Percentiles rank a stretch among this genome's conserved stretches.
Evolutionary conservation across 2,329 filamentous ascomycete species (phyloP).

Genomic region (Cercospora beticola): DNA sequence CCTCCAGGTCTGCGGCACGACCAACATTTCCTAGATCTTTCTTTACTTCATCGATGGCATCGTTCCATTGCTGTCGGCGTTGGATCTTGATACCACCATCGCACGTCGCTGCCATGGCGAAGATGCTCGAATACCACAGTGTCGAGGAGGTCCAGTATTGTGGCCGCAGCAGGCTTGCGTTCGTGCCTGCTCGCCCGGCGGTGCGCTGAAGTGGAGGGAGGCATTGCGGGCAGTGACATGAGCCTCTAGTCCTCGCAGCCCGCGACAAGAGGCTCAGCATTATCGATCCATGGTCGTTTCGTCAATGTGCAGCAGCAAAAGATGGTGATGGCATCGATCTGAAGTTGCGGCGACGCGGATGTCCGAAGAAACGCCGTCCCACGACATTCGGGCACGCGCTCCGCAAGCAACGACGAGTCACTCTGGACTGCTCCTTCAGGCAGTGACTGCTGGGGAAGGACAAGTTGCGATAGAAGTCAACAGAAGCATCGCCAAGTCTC

Average conservation of each 20-base stretch:
- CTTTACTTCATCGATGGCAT: conserved; percentile 57
- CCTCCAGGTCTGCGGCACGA: background rate
- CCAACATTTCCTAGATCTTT: conserved; percentile 43
- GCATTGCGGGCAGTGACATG: conserved; percentile 65
- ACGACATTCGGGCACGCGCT: background rate
- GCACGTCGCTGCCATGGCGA: conserved; percentile 63
- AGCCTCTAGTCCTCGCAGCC: conserved; percentile 60
- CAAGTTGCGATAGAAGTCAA: conserved; percentile 9
- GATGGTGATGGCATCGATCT: background rate
- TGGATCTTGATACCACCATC: conserved; percentile 62
- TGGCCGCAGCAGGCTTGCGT: conserved; percentile 53
- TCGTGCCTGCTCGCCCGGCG: conserved; percentile 53
- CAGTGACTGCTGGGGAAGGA: conserved; percentile 5
- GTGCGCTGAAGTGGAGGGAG: conserved; percentile 49
- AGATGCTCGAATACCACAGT: conserved; percentile 66
- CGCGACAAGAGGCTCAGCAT: conserved; percentile 72
- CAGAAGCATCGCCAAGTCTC: conserved; percentile 7
- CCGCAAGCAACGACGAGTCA: background rate
- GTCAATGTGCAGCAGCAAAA: background rate
- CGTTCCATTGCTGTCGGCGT: conserved; percentile 61
- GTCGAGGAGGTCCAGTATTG: conserved; percentile 56
- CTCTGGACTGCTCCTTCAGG: background rate
- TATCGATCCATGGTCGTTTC: conserved; percentile 30
- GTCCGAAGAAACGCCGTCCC: conserved; percentile 9
- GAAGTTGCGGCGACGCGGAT: background rate